Evolutionary conservation across 345 rosid genomes (phyloP).

Genomic region (Brassica juncea): DNA sequence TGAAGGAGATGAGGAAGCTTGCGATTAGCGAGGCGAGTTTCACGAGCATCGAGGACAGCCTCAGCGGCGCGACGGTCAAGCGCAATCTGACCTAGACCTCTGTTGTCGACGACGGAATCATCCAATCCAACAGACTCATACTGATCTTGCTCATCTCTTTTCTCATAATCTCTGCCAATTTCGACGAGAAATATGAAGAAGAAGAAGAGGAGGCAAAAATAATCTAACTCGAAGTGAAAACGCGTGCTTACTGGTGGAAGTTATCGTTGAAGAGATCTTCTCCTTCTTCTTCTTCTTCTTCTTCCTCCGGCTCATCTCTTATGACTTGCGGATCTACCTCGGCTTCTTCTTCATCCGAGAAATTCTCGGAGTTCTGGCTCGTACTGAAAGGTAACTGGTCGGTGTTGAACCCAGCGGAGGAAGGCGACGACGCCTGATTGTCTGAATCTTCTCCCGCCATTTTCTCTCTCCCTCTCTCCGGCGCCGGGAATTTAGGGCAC

Average conservation of each 20-base stretch:
- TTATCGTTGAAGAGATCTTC: slow-evolving; percentile 85
- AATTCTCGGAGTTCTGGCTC: slow-evolving; percentile 58
- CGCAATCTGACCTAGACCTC: slow-evolving; percentile 76
- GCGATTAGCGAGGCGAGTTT: slow-evolving; percentile 51
- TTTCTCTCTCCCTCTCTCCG: neutral
- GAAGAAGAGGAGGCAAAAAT: neutral
- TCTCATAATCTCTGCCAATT: slow-evolving; percentile 61
- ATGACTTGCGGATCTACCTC: slow-evolving; percentile 81
- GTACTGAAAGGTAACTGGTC: slow-evolving; percentile 72
- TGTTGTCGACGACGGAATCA: slow-evolving; percentile 76
- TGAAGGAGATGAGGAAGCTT: slow-evolving; percentile 92
- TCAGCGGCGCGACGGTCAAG: slow-evolving; percentile 84
- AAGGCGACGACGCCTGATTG: slow-evolving; percentile 64
- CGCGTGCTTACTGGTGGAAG: slow-evolving; percentile 33
- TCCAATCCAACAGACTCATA: slow-evolving; percentile 76
- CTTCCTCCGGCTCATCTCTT: slow-evolving; percentile 64
- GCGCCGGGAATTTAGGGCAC: slow-evolving; percentile 9
- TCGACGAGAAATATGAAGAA: neutral
- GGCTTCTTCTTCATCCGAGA: slow-evolving; percentile 93
- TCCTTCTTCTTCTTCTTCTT: slow-evolving; percentile 63
- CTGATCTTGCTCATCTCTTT: slow-evolving; percentile 63
- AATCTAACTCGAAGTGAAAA: no score
- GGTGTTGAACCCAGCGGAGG: slow-evolving; percentile 77
- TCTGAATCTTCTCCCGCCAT: slow-evolving; percentile 59
- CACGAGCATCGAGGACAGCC: slow-evolving; percentile 68